Evolutionary conservation across 371 early-diverging fungal genomes (phyloP), one percentile per base, ranked within the genome.

Genomic region (Circinella umbellata): DNA sequence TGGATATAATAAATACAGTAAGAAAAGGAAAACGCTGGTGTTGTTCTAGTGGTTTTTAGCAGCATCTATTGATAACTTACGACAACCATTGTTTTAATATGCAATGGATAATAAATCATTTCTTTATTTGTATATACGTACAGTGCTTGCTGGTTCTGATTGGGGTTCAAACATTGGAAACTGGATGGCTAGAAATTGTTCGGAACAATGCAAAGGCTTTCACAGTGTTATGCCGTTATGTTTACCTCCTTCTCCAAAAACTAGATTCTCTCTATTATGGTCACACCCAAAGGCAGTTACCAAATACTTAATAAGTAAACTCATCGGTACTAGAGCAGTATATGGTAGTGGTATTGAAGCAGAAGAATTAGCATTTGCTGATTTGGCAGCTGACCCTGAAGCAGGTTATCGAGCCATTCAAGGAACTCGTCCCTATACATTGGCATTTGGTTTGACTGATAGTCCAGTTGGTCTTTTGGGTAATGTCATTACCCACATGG

Each of bases 391-490:
- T 3, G 46, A 69, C 7, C 57, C 75, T 48, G 84, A 80, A 42
- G 76, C 79, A 15, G 89, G 83, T 10, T 90, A 90, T 63, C 81
- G 80, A 47, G 74, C 76, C 14, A 76, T 89, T n/a, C 90, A 90
- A 57, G 78, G 81, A 1, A 86, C 86, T 15, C 76, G 82, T 35
- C 91, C 90, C 3, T 87, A 87, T 64, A 86, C 89, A 0, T 75
- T 89, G 17, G 83, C 86, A 3, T 86, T 82, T 67, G 90, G 82
- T 6, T 75, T 91, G 17, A 69, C 80, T 7, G 90, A 91, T 63
- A 87, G 88, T 5, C 90, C 90, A 17, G 78, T 87, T 13, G 90
- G 89, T 1, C 69, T 89, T 57, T 63, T 86, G 61, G 78, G 77
- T 76, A 64, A 49, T 61, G 5, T 34, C 15, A 20, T 9, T 42